These are phyloP conservation scores for Bruguiera sexangula DNA, from an alignment of 345 rosid genomes.

Conservation along the genomic window DNA sequence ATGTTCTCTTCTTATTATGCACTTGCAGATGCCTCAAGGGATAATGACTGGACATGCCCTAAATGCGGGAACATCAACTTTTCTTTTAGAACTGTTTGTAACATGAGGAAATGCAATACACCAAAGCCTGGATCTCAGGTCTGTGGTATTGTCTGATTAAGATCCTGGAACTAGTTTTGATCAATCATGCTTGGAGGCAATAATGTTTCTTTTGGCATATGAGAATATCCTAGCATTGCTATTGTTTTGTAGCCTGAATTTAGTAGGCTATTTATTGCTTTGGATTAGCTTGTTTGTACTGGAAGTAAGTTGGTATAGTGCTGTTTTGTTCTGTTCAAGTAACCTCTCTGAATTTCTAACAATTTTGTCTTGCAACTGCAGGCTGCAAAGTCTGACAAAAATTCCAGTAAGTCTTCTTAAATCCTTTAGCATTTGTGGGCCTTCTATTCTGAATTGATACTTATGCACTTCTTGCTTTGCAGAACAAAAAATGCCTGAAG, in stretches of 20 bases:
- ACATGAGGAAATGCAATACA: conserved; percentile 99
- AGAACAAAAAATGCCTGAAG: conserved; percentile 96
- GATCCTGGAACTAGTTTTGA: neutral
- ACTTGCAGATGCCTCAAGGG: conserved; percentile 70
- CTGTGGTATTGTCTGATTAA: conserved; percentile 23
- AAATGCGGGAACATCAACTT: conserved; percentile 97
- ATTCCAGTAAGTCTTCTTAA: conserved; percentile 55
- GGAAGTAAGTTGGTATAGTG: too few relatives aligned
- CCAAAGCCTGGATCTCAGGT: conserved; percentile 98
- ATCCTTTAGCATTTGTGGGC: conserved; percentile 2
- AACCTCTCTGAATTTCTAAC: conserved; percentile 1
- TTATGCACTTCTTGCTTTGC: conserved; percentile 29
- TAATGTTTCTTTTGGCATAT: neutral
- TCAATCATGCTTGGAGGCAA: neutral
- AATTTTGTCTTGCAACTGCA: conserved; percentile 41
- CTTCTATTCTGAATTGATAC: conserved; percentile 17
- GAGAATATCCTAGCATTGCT: too few relatives aligned
- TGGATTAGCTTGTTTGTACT: too few relatives aligned
- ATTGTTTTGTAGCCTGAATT: too few relatives aligned
- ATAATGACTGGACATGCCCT: conserved; percentile 97
- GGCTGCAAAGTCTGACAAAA: conserved; percentile 73
- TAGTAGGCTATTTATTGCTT: too few relatives aligned
- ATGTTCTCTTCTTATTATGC: conserved; percentile 6
- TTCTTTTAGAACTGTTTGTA: conserved; percentile 89
- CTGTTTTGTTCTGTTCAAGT: too few relatives aligned